Evolutionary conservation across 2,329 filamentous ascomycete genomes (phyloP).

Genomic region (Huntiella savannae): DNA sequence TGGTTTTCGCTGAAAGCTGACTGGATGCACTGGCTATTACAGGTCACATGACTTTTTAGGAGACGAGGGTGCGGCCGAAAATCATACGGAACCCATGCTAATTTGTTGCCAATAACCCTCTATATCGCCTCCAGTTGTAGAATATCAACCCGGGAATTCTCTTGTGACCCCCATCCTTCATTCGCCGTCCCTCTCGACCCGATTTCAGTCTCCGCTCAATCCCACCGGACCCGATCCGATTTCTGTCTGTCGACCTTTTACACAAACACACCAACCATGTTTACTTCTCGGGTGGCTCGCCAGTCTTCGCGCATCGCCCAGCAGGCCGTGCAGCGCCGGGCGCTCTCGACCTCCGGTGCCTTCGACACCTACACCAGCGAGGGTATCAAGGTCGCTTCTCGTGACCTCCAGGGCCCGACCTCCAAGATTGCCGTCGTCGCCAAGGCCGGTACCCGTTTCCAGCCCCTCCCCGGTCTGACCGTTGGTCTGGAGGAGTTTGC

Average conservation of each 20-base stretch:
- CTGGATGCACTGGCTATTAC: conserved; percentile 8
- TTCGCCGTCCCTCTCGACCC: conserved; percentile 6
- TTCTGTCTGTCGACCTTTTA: conserved; percentile 28
- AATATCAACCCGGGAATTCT: conserved; percentile 21
- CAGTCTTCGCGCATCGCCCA: conserved; percentile 38
- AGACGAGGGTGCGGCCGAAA: conserved; percentile 9
- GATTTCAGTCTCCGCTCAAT: conserved; percentile 17
- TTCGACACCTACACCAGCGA: conserved; percentile 75
- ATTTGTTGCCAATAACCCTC: conserved; percentile 7
- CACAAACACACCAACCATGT: conserved; percentile 43
- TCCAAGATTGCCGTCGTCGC: conserved; percentile 81
- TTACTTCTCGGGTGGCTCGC: conserved; percentile 38
- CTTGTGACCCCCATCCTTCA: conserved; percentile 9
- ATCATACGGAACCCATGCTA: conserved; percentile 12
- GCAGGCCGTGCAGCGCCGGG: conserved; percentile 27
- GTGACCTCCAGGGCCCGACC: conserved; percentile 74
- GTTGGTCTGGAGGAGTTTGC: conserved; percentile 87
- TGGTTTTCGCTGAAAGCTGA: conserved; percentile 12
- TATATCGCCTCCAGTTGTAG: conserved; percentile 1
- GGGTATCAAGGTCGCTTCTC: conserved; percentile 81
- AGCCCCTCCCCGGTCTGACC: conserved; percentile 74
- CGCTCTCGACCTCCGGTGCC: conserved; percentile 49
- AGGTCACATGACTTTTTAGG: conserved; percentile 7
- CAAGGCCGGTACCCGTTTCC: conserved; percentile 86
- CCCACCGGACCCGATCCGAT: conserved; percentile 17